Conservation (phyloP, 2,329 filamentous ascomycete genomes). For the Aspergillus costaricaensis region DNA sequence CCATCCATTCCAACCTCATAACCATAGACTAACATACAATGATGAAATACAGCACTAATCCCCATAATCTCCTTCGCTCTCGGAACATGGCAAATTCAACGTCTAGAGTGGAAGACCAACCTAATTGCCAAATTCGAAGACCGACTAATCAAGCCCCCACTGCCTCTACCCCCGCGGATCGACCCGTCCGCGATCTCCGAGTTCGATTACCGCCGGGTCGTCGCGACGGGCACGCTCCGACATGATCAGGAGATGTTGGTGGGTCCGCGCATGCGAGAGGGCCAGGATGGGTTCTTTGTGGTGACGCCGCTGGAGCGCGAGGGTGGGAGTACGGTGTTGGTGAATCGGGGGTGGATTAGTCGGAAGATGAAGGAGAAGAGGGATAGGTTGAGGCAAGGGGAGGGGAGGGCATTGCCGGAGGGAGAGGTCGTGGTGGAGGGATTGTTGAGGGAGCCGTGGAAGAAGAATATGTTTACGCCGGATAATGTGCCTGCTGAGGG, state of each 20-base stretch:
- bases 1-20: too few relatives aligned
- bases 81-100: slow-evolving; percentile 93
- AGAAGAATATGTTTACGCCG: slow-evolving; percentile 97
- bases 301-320: slow-evolving; percentile 83
- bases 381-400: slow-evolving; percentile 45
- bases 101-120: slow-evolving; percentile 90
- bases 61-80: slow-evolving; percentile 87
- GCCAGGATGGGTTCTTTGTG: slow-evolving; percentile 86
- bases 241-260: slow-evolving; percentile 97
- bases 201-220: slow-evolving; percentile 88
- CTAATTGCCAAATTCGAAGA: slow-evolving; percentile 91
- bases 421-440: slow-evolving; percentile 75
- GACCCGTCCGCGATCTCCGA: slow-evolving; percentile 80
- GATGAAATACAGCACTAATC: slow-evolving; percentile 76
- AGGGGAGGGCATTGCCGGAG: slow-evolving; percentile 62
- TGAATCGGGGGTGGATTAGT: slow-evolving; percentile 89
- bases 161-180: slow-evolving; percentile 80
- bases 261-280: slow-evolving; percentile 84
- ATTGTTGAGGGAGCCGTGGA: slow-evolving; percentile 83
- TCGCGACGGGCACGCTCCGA: slow-evolving; percentile 69
- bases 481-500: slow-evolving; percentile 79
- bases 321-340: slow-evolving; percentile 68
- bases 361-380: slow-evolving; percentile 70
- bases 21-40: not conserved
- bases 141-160: slow-evolving; percentile 78